A percentile compares a stretch with the other conserved stretches of the same genome.
These are phyloP conservation scores for Cladosporium sphaerospermum DNA, from an alignment of 2,329 filamentous ascomycete genomes.

Conservation along the genomic window DNA sequence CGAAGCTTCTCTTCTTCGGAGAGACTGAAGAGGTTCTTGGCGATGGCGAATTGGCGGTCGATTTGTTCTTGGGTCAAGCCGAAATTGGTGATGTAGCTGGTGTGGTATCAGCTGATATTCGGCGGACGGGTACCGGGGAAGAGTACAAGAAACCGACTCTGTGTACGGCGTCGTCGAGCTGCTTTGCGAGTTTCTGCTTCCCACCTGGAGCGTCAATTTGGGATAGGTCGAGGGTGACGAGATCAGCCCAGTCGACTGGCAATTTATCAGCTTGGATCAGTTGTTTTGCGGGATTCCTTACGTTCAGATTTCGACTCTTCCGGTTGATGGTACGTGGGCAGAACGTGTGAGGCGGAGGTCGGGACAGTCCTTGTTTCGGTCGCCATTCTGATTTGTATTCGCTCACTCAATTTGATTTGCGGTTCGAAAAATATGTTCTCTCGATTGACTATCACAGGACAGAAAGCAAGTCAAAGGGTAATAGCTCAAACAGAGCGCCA, in stretches of 20 bases:
- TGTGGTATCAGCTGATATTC: background rate
- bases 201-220: slow-evolving; percentile 50
- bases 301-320: slow-evolving; percentile 7
- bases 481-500: background rate
- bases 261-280: background rate
- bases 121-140: background rate
- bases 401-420: no score
- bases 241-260: slow-evolving; percentile 44
- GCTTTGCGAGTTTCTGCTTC: slow-evolving; percentile 48
- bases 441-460: no score
- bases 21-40: slow-evolving; percentile 52
- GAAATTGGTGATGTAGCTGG: slow-evolving; percentile 53
- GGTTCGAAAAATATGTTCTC: no score
- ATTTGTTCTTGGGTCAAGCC: slow-evolving; percentile 56
- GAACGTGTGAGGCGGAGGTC: background rate
- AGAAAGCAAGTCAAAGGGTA: no score
- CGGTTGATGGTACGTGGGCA: slow-evolving; percentile 2
- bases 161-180: slow-evolving; percentile 47
- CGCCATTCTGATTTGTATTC: background rate
- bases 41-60: slow-evolving; percentile 56
- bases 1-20: slow-evolving; percentile 54
- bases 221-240: slow-evolving; percentile 52
- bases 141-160: slow-evolving; percentile 48
- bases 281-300: background rate
- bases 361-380: slow-evolving; percentile 4